phyloP scores from a whole-genome alignment of 1,284 basidiomycete species.

The Takashimella tepidaria region DNA sequence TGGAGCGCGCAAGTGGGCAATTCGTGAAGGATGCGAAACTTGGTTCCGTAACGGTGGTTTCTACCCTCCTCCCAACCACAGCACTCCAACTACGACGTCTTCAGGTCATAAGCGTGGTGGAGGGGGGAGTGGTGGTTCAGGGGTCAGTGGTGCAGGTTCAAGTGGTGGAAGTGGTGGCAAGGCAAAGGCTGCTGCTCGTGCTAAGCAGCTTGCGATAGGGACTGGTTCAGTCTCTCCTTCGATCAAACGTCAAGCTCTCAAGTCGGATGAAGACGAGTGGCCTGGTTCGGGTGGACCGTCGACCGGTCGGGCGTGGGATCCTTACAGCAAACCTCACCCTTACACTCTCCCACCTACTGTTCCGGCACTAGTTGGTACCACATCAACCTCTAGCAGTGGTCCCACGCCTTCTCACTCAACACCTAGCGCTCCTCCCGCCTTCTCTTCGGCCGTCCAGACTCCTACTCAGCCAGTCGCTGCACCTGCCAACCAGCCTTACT shows the following conservation, averaged over 20 bases:
- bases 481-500: neutral
- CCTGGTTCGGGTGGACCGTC: constrained; percentile 7
- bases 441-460: neutral
- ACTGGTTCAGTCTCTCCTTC: constrained; percentile 5
- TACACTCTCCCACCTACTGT: neutral
- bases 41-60: constrained; percentile 43
- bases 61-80: constrained; percentile 24
- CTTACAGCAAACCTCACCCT: constrained; percentile 7
- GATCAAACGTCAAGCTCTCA: neutral
- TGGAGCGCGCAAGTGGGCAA: constrained; percentile 46
- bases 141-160: neutral
- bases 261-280: neutral
- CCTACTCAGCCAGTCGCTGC: no score
- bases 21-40: constrained; percentile 43
- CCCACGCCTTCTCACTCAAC: neutral
- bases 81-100: constrained; percentile 5
- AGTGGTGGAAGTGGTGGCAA: constrained; percentile 15
- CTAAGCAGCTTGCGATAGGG: constrained; percentile 38
- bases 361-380: neutral
- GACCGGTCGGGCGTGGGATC: constrained; percentile 12
- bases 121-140: neutral
- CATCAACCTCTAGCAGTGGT: neutral
- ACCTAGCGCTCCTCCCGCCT: neutral
- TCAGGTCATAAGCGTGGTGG: constrained; percentile 4
- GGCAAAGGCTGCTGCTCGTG: constrained; percentile 24